Percentiles rank a stretch among this genome's conserved stretches.
Evolutionary conservation across 306 rosid genomes (phyloP).

Genomic region (Lathyrus tuberosus): DNA sequence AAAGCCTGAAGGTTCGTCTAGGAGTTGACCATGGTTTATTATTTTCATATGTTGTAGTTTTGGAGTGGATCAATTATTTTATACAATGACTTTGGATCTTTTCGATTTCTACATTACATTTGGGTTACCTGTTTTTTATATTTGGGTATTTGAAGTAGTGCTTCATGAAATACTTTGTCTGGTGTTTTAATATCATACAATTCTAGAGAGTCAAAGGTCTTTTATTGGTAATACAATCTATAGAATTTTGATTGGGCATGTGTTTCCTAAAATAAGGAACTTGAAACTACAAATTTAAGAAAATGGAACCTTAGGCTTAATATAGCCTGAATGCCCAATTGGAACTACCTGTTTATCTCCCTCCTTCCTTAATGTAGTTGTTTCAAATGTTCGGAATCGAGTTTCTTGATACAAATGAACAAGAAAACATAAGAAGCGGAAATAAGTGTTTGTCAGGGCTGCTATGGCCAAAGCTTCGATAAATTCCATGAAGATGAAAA

Average conservation of each 20-base stretch:
- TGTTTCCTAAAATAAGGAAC: neutral
- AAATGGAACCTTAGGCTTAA: neutral
- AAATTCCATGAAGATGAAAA: neutral
- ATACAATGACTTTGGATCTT: neutral
- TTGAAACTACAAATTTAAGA: neutral
- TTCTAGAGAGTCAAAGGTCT: neutral
- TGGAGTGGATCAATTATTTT: neutral
- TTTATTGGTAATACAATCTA: neutral
- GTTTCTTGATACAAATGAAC: neutral
- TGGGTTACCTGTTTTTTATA: conserved; percentile 3
- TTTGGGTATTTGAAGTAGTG: neutral
- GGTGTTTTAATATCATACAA: neutral
- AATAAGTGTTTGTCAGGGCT: neutral
- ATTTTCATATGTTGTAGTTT: conserved; percentile 10
- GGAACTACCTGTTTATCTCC: neutral
- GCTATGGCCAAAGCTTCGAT: neutral
- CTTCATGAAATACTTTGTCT: conserved; percentile 1
- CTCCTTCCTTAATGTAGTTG: neutral
- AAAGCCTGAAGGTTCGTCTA: conserved; percentile 25
- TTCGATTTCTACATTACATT: neutral
- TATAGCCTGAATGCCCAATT: neutral
- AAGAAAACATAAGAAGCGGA: neutral
- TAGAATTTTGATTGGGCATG: neutral
- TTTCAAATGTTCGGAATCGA: neutral
- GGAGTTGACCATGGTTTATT: conserved; percentile 24